Conservation (phyloP, 1,284 basidiomycete species). For the Wallemia ichthyophaga region DNA sequence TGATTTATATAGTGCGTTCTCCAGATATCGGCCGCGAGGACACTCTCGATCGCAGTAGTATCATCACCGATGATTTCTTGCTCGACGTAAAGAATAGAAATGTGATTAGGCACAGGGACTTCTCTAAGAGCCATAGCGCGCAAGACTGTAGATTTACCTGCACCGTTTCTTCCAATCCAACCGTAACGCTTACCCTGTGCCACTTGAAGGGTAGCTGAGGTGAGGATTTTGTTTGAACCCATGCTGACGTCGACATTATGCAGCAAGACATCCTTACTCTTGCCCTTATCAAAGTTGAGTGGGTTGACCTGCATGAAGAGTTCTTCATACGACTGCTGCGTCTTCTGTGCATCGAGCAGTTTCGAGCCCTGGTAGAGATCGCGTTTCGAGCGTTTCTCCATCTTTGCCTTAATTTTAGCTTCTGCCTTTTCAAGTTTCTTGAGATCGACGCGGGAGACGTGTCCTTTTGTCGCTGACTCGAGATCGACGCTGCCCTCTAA, state of each 20-base stretch:
- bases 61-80: conserved; percentile 93
- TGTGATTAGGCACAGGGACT: conserved; percentile 68
- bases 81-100: conserved; percentile 92
- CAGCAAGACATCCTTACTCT: conserved; percentile 87
- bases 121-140: conserved; percentile 87
- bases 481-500: conserved; percentile 65
- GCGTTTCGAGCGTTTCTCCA: conserved; percentile 65
- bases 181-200: conserved; percentile 70
- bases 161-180: conserved; percentile 43
- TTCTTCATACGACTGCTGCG: conserved; percentile 87
- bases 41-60: conserved; percentile 66
- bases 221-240: conserved; percentile 68
- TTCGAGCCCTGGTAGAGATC: conserved; percentile 90
- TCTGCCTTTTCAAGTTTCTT: conserved; percentile 97
- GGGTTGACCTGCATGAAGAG: conserved; percentile 98
- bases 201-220: conserved; percentile 57
- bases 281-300: conserved; percentile 26
- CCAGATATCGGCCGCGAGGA: conserved; percentile 91
- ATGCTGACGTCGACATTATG: conserved; percentile 87
- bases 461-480: conserved; percentile 70
- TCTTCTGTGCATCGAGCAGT: conserved; percentile 66
- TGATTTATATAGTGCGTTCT: conserved; percentile 62
- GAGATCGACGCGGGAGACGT: conserved; percentile 81
- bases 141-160: conserved; percentile 93
- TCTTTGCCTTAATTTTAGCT: conserved; percentile 89